Evolutionary conservation across 768 basidiomycete genomes (phyloP).

Genomic region (Lactarius psammicola): DNA sequence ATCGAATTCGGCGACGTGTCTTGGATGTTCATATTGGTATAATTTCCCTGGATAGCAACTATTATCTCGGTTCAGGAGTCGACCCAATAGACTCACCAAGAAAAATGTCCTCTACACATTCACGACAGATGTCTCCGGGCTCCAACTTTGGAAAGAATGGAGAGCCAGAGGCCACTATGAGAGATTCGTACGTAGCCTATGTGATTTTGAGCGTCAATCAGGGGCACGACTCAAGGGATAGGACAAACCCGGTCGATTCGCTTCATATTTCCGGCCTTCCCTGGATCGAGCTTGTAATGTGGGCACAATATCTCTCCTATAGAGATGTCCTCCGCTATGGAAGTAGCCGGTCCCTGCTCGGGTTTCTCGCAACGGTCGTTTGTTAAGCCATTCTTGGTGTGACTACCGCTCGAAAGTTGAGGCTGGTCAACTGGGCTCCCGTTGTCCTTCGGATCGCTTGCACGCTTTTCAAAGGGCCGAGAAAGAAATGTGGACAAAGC

Average conservation of each 20-base stretch:
- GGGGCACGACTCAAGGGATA: neutral
- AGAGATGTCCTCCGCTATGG: constrained; percentile 42
- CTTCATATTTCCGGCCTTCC: constrained; percentile 62
- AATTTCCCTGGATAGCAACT: constrained; percentile 50
- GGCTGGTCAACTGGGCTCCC: constrained; percentile 1
- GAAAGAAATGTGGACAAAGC: constrained; percentile 50
- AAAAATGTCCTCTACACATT: constrained; percentile 59
- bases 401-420: neutral
- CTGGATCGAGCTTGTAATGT: constrained; percentile 63
- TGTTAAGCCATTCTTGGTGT: constrained; percentile 9
- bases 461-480: constrained; percentile 13
- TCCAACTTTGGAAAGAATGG: constrained; percentile 48
- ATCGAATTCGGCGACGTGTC: constrained; percentile 58
- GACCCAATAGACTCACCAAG: constrained; percentile 43
- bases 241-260: constrained; percentile 54
- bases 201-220: constrained; percentile 13
- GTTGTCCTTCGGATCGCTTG: neutral
- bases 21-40: constrained; percentile 68
- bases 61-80: constrained; percentile 7
- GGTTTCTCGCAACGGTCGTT: neutral
- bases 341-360: neutral
- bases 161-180: constrained; percentile 38
- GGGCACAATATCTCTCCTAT: constrained; percentile 55
- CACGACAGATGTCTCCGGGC: constrained; percentile 54
- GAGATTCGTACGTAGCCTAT: constrained; percentile 48